These are phyloP conservation scores for Nidula niveotomentosa DNA, from an alignment of 1,284 basidiomycete species.

Conservation along the genomic window DNA sequence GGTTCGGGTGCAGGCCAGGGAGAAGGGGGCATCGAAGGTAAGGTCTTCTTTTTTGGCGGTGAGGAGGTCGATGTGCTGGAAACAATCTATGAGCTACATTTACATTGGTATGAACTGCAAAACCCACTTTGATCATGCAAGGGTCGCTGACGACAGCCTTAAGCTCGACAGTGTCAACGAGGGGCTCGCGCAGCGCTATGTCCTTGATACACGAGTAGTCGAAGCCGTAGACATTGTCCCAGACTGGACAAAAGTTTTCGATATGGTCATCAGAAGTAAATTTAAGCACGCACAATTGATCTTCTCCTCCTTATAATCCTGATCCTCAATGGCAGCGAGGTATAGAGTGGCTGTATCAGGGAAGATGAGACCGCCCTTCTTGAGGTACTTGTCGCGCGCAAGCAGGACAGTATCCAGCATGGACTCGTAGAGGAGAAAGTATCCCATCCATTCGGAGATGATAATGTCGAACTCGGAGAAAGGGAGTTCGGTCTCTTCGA, in stretches of 20 bases:
- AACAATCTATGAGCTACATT: not conserved
- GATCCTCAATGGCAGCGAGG: conserved; percentile 97
- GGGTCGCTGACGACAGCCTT: conserved; percentile 92
- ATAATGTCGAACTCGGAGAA: conserved; percentile 96
- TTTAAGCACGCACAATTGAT: conserved; percentile 81
- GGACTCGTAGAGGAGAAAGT: conserved; percentile 96
- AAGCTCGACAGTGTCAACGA: conserved; percentile 97
- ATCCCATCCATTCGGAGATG: conserved; percentile 99
- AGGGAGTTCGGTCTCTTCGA: conserved; percentile 89
- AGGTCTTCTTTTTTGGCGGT: conserved; percentile 97
- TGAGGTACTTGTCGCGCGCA: conserved; percentile 96
- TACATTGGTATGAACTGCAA: not conserved
- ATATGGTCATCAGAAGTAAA: not conserved
- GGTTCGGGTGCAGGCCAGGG: conserved; percentile 82
- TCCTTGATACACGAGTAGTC: conserved; percentile 99
- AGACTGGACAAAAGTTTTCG: conserved; percentile 58
- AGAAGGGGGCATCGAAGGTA: conserved; percentile 82
- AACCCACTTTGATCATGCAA: conserved; percentile 75
- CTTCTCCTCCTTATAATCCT: conserved; percentile 99
- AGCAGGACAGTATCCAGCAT: conserved; percentile 99
- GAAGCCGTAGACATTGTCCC: conserved; percentile 99
- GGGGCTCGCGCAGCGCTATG: conserved; percentile 93
- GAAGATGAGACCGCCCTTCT: conserved; percentile 90
- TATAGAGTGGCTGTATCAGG: conserved; percentile 95
- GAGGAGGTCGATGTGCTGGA: conserved; percentile 84